Percentiles rank a stretch among this genome's conserved stretches.
Conservation (phyloP, 1,284 basidiomycete species). For the Ustilago crameri region DNA sequence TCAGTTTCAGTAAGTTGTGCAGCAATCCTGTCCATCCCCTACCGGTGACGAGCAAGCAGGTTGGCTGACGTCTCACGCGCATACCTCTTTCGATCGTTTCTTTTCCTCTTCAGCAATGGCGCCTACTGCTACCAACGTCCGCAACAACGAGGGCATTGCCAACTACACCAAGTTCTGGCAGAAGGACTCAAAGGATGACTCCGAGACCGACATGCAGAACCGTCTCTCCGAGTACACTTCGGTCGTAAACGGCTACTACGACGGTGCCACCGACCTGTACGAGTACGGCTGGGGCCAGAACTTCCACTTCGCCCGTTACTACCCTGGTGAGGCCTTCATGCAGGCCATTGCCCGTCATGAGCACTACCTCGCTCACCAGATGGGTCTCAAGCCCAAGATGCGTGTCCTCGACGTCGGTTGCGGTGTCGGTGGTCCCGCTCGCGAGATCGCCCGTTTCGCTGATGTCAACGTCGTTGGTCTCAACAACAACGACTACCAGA, state of each 20-base stretch:
- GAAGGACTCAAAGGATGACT: conserved; percentile 82
- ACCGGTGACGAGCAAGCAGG: not conserved
- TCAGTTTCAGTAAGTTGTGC: conserved; percentile 7
- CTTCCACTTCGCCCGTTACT: conserved; percentile 99
- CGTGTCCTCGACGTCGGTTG: conserved; percentile 97
- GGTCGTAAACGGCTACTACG: conserved; percentile 96
- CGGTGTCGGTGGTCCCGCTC: conserved; percentile 95
- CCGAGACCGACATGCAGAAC: conserved; percentile 76
- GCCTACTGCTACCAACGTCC: conserved; percentile 74
- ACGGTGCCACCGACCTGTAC: conserved; percentile 94
- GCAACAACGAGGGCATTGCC: conserved; percentile 83
- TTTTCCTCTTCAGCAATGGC: conserved; percentile 35
- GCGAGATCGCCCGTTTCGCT: conserved; percentile 91
- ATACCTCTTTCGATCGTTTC: not conserved
- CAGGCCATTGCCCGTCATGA: conserved; percentile 90
- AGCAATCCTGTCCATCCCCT: not conserved
- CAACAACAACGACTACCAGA: conserved; percentile 98
- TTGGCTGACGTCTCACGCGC: not conserved
- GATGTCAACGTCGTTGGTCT: conserved; percentile 87
- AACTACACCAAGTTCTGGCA: conserved; percentile 96
- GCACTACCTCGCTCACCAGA: conserved; percentile 86
- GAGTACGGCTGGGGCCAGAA: conserved; percentile 93
- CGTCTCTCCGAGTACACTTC: conserved; percentile 88
- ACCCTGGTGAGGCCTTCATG: conserved; percentile 90
- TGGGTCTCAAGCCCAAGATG: conserved; percentile 80